Conservation (phyloP, 1,284 basidiomycete species). For the Waitea zeae region DNA sequence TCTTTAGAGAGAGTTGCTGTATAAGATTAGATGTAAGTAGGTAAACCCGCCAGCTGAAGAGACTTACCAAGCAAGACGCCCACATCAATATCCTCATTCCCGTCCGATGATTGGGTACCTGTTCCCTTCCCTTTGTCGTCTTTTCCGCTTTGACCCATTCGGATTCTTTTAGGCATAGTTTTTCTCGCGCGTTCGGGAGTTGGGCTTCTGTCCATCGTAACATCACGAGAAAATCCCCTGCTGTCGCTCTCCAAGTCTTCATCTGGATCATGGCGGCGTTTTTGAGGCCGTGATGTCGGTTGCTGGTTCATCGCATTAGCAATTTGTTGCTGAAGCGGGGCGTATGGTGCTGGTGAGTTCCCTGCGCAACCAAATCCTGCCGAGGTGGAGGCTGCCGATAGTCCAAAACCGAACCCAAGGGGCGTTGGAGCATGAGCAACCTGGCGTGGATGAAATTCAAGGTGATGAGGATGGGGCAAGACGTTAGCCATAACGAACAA, state of each 20-base stretch:
- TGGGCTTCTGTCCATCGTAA: constrained; percentile 66
- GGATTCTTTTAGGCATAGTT: constrained; percentile 45
- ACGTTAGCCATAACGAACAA: constrained; percentile 57
- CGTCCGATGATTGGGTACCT: too few relatives aligned
- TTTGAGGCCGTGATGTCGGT: constrained; percentile 20
- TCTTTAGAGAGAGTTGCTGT: constrained; percentile 56
- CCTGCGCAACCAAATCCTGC: background rate
- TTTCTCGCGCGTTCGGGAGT: constrained; percentile 60
- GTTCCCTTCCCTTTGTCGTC: too few relatives aligned
- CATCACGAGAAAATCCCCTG: constrained; percentile 28
- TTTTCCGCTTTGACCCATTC: constrained; percentile 25
- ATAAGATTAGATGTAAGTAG: background rate
- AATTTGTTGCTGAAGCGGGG: background rate
- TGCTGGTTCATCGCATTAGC: background rate
- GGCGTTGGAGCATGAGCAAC: constrained; percentile 16
- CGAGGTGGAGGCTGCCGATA: constrained; percentile 2
- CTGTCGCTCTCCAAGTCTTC: constrained; percentile 16
- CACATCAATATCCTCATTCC: too few relatives aligned
- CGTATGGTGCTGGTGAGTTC: background rate
- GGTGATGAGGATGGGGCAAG: constrained; percentile 29
- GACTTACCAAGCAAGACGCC: too few relatives aligned
- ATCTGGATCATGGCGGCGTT: constrained; percentile 44
- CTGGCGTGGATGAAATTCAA: constrained; percentile 46
- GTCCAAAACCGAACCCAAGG: constrained; percentile 12
- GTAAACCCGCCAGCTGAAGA: too few relatives aligned